Base-by-base conservation (phyloP, 306 rosid species). In the Acmispon strigosus region DNA sequence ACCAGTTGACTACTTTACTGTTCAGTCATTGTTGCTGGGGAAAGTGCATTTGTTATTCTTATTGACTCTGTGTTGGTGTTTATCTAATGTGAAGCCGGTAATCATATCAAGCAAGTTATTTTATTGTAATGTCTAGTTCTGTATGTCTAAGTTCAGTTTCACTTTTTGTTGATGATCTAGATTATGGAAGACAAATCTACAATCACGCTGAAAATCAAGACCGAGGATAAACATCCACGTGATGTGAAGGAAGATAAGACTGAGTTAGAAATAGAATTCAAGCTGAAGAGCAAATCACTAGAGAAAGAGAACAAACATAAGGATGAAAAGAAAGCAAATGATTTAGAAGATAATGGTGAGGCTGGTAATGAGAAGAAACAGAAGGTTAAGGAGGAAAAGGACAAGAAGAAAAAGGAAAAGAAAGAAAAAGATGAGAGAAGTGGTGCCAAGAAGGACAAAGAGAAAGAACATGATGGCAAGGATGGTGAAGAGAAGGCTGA, bases 111-210 rank as follows among this genome's bases (percentile, higher is more conserved):
- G 44, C 22, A 44, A 32, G 27, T 59, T 11, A 10, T 19, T 22
- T 45, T 17, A 51, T 20, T 58, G 9, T 27, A 27, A 27, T 27
- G 4, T 27, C 14, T 18, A 29, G 4, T 58, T 72, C 29, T 58
- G 10, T 42, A 44, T 17, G 56, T 16, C 45, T 42, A 18, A 70
- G 32, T 63, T 68, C 68, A 8, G 58, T 41, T 12, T 15, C 17
- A 15, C 53, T 78, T 15, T 43, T 47, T 10, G 57, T 6, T 61
- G 71, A 68, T 45, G 58, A 44, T 71, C 74, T 42, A 72, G 70
- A 66, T 44, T 44, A 84, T 88, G 89, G 96, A 80, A 62, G 84
- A 71, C 56, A 85, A 81, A 75, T 60, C 82, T 14, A 47, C 58
- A 19, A 11, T 72, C 22, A 10, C 70, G 47, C 55, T 68, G 0